Evolutionary conservation across 345 rosid genomes (phyloP).

Genomic region (Adansonia digitata): DNA sequence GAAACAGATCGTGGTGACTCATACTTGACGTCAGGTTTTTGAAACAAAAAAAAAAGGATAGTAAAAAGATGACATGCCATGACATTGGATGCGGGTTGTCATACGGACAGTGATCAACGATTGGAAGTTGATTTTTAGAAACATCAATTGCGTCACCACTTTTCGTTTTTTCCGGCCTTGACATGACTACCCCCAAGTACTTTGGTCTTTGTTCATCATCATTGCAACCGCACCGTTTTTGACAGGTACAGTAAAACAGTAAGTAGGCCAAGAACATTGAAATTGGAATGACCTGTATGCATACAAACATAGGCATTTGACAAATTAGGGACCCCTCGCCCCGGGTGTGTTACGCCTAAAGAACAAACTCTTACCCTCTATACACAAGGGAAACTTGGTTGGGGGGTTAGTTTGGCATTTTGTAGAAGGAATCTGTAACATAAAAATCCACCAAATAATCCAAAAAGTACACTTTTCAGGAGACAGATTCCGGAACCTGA

Average conservation of each 20-base stretch:
- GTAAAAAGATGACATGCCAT: no score
- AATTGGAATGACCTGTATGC: neutral
- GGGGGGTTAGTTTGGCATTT: slow-evolving; percentile 5
- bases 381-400: neutral
- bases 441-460: neutral
- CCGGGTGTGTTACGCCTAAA: slow-evolving; percentile 4
- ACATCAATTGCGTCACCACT: no score
- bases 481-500: neutral
- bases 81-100: neutral
- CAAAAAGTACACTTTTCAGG: neutral
- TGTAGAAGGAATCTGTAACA: slow-evolving; percentile 11
- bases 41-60: no score
- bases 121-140: neutral
- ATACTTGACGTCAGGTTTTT: neutral
- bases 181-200: neutral
- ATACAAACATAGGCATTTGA: neutral
- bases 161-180: neutral
- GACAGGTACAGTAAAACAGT: no score
- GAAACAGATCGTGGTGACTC: neutral
- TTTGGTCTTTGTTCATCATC: neutral
- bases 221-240: no score
- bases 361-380: neutral
- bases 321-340: neutral
- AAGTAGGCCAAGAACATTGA: no score
- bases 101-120: neutral